Evolutionary conservation across 1,139 yeast species (phyloP), one percentile per base, ranked within the genome.

Genomic region (Starmera stellimalicola): DNA sequence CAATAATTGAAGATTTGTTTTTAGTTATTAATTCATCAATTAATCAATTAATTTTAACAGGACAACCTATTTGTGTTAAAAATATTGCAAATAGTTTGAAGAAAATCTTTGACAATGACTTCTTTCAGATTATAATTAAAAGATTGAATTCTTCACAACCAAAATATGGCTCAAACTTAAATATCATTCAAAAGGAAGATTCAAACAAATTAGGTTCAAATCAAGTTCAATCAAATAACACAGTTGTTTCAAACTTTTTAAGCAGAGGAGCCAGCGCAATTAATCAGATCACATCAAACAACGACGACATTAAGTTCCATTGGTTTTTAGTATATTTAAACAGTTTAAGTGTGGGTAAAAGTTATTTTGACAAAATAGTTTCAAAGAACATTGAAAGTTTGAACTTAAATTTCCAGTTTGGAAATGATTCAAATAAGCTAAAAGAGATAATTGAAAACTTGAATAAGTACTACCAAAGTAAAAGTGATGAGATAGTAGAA

Each of bases 1-100:
- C 97, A 0, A 78, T 85, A 9, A 75, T 88, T 27, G 98, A 91
- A 51, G 98, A 91, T 52, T 62, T 84, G 30, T 72, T 87, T 24
- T 63, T 85, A 46, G 74, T 87, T 15, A 58, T 87, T 31, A 81
- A 83, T 43, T 71, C 73, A n/a, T 64, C 81, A 7, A 54, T 82
- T 22, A 57, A 72, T 27, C 79, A 76, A 40, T 63, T 73, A 0
- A 54, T 80, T 15, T 73, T 76, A 33, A 68, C 87, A 0, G 83
- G 85, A 1, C 74, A 77, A 35, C 57, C 73, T 3, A 43, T 64
- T 2, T 62, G 77, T 0, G 70, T 77, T 16, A 74, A 70, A 44
- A 63, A 60, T 17, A 69, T 77, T 48, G 51, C 77, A 6, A 61
- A 62, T 7, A 63, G 62, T 29, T 50, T 67, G 10, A 58, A 64